Evolutionary conservation across 78 protist species (phyloP), one percentile per base, ranked within the genome.

Genomic region (Isochrysis galbana): DNA sequence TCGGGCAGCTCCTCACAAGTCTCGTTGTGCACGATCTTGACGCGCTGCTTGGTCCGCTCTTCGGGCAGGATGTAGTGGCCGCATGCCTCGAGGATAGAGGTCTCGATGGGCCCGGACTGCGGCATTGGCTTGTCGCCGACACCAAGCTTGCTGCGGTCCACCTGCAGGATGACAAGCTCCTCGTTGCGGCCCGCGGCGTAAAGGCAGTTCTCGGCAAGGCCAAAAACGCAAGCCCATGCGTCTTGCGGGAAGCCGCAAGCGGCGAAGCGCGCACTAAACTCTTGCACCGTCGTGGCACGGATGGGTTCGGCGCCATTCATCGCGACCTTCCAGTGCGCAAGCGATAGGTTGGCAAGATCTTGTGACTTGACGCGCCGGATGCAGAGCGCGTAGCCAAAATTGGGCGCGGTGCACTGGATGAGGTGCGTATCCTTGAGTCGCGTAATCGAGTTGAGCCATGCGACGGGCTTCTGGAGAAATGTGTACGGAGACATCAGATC

Each of bases 251-350:
- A 39, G 84, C 84, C 84, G 84, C 47, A 74, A 10, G 84, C 32
- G 46, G 46, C 84, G 47, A 74, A 39, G 46, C 32, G 32, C 46
- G 21, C 46, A 29, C 0, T 0, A 46, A 74, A 74, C 14, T 0
- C 47, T 23, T 32, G 44, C 34, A 74, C 0, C 47, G 84, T 39
- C 84, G 44, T 29, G 14, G 42, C 46, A 46, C 47, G 46, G 46
- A 74, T 39, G 47, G 84, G 84, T 46, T 74, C 84, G 46, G 84
- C 84, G 84, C 84, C 84, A 1, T 39, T 39, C 46, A 74, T 74
- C 84, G 84, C 84, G 47, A 10, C 26, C 29, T 0, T 22, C 46
- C 1, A 3, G 84, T 39, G 44, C 32, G 2, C 0, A 23, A 74
- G 84, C 46, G 17, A 1, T 29, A 74, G 84, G n/a, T 2, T 5